phyloP scores from a whole-genome alignment of 306 rosid species.

The Alnus glutinosa region DNA sequence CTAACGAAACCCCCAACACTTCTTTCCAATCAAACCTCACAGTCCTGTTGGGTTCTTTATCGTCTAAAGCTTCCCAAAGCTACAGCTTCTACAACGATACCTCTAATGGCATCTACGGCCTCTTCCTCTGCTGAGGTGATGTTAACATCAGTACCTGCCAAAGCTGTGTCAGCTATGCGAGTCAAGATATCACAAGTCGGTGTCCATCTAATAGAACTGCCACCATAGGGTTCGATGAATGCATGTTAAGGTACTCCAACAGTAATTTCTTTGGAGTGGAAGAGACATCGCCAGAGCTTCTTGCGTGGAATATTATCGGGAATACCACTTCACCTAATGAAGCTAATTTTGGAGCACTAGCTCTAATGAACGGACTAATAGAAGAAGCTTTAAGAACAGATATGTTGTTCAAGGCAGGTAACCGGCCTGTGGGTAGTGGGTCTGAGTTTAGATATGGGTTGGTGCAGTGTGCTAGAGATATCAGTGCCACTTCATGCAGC shows the following conservation, averaged over 20 bases:
- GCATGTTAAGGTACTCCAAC: neutral
- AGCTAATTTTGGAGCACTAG: neutral
- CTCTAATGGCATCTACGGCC: no score
- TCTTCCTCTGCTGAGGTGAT: no score
- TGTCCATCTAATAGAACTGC: neutral
- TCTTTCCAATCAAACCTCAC: no score
- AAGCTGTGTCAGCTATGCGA: neutral
- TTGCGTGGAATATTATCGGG: neutral
- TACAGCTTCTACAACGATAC: no score
- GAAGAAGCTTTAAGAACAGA: neutral
- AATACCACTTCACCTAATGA: neutral
- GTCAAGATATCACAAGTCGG: neutral
- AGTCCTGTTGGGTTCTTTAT: no score
- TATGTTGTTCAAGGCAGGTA: slow-evolving; percentile 9
- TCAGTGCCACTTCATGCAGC: neutral
- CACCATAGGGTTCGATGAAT: neutral
- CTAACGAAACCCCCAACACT: neutral
- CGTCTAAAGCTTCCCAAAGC: no score
- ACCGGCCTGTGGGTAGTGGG: neutral
- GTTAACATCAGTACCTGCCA: no score
- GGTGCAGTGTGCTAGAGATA: slow-evolving; percentile 31
- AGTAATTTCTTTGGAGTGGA: neutral
- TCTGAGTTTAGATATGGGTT: neutral
- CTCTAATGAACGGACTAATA: slow-evolving; percentile 8
- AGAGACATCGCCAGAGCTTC: neutral